phyloP scores from a whole-genome alignment of 1,284 basidiomycete species.

The Lentinula novae-zelandiae region DNA sequence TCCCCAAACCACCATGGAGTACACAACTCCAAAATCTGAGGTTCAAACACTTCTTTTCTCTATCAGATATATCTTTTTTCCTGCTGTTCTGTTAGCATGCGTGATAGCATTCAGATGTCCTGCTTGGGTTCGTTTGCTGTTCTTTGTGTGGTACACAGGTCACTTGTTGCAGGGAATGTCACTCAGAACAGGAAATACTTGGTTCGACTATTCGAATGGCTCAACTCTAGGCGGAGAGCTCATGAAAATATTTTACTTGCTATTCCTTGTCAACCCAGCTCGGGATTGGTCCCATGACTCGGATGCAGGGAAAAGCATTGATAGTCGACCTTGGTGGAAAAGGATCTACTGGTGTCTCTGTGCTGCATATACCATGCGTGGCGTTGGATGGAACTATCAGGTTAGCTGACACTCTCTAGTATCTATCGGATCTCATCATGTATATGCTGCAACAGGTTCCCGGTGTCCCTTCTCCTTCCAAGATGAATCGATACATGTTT shows the following conservation, averaged over 20 bases:
- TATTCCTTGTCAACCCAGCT: background rate
- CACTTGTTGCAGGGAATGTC: background rate
- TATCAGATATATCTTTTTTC: background rate
- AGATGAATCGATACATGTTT: background rate
- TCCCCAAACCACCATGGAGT: background rate
- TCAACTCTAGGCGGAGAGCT: conserved; percentile 3
- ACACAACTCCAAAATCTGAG: background rate
- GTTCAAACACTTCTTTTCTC: background rate
- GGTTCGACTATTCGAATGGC: conserved; percentile 1
- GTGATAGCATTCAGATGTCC: background rate
- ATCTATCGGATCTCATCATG: background rate
- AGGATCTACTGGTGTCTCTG: conserved; percentile 3
- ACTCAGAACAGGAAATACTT: background rate
- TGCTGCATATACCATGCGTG: background rate
- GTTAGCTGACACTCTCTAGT: background rate
- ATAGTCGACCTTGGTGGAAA: background rate
- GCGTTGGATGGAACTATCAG: conserved; percentile 6
- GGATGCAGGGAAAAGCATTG: background rate
- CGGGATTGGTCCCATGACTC: background rate
- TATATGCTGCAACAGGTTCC: background rate
- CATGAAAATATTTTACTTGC: background rate
- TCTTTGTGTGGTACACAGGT: background rate
- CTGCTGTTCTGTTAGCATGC: background rate
- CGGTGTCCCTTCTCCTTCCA: background rate
- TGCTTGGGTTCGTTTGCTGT: background rate